Conservation (phyloP, 1,284 basidiomycete species). For the Trichosporon inkin region DNA sequence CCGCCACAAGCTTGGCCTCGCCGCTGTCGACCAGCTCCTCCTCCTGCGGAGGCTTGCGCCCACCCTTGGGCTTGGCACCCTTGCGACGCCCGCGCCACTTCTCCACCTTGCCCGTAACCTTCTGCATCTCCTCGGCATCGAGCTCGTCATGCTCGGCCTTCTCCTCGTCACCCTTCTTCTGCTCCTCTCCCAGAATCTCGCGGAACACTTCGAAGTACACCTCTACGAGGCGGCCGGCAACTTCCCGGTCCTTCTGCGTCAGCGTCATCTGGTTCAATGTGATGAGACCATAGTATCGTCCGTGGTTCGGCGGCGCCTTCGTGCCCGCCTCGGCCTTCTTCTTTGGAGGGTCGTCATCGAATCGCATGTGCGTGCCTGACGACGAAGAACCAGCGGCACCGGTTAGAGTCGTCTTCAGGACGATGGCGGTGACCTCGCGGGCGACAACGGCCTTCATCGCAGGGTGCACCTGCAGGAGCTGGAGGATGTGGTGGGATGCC, state of each 20-base stretch:
- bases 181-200: slow-evolving; percentile 66
- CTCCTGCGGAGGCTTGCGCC: slow-evolving; percentile 41
- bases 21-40: slow-evolving; percentile 67
- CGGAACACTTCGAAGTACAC: slow-evolving; percentile 95
- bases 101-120: slow-evolving; percentile 50
- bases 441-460: slow-evolving; percentile 90
- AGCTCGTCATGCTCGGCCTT: slow-evolving; percentile 50
- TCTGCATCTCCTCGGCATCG: slow-evolving; percentile 42
- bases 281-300: slow-evolving; percentile 84
- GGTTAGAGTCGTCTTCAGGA: slow-evolving; percentile 61
- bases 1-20: slow-evolving; percentile 80
- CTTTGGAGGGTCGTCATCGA: slow-evolving; percentile 49
- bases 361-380: slow-evolving; percentile 43
- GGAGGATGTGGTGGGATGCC: slow-evolving; percentile 82
- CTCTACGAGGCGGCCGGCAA: slow-evolving; percentile 79
- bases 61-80: slow-evolving; percentile 45
- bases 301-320: slow-evolving; percentile 59
- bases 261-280: slow-evolving; percentile 93
- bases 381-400: slow-evolving; percentile 51
- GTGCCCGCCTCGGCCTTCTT: slow-evolving; percentile 29
- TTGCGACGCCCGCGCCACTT: slow-evolving; percentile 49
- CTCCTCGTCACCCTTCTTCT: slow-evolving; percentile 39
- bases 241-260: slow-evolving; percentile 64
- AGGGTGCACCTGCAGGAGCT: slow-evolving; percentile 85
- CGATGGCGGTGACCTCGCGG: slow-evolving; percentile 75